Evolutionary conservation across 1,284 basidiomycete species (phyloP).

Genomic region (Hemileia vastatrix): DNA sequence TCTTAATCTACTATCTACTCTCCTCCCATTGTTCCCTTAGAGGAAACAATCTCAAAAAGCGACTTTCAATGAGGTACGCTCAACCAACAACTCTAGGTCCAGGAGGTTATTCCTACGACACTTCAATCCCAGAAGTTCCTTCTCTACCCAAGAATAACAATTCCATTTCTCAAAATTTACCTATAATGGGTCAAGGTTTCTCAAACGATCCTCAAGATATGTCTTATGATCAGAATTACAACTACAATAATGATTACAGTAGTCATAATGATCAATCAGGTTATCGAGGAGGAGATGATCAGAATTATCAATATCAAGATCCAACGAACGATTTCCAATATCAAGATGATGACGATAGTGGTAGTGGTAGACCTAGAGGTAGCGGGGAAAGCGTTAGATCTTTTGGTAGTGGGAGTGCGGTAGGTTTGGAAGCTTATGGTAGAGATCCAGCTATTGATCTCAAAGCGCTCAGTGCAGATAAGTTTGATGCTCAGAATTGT

Average conservation of each 20-base stretch:
- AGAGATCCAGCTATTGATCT: conserved; percentile 34
- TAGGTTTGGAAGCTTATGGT: neutral
- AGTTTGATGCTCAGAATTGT: conserved; percentile 39
- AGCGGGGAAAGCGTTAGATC: neutral
- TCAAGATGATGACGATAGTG: neutral
- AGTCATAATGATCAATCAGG: too few relatives aligned
- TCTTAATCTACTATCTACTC: too few relatives aligned
- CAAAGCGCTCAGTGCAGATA: conserved; percentile 30
- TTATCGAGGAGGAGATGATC: too few relatives aligned
- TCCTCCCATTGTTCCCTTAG: too few relatives aligned
- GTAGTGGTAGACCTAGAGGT: neutral
- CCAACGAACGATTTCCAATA: neutral
- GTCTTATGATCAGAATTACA: neutral
- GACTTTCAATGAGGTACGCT: too few relatives aligned
- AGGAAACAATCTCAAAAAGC: too few relatives aligned
- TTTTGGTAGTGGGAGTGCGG: neutral
- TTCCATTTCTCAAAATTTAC: neutral
- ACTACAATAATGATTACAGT: conserved; percentile 11
- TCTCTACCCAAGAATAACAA: neutral
- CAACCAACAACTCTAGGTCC: too few relatives aligned
- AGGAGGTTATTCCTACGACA: too few relatives aligned
- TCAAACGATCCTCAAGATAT: conserved; percentile 4
- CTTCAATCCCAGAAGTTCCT: too few relatives aligned
- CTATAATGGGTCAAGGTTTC: conserved; percentile 27
- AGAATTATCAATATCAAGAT: neutral